Evolutionary conservation across 441 rosid species (phyloP), one percentile per base, ranked within the genome.

Genomic region (Kokia cookei): DNA sequence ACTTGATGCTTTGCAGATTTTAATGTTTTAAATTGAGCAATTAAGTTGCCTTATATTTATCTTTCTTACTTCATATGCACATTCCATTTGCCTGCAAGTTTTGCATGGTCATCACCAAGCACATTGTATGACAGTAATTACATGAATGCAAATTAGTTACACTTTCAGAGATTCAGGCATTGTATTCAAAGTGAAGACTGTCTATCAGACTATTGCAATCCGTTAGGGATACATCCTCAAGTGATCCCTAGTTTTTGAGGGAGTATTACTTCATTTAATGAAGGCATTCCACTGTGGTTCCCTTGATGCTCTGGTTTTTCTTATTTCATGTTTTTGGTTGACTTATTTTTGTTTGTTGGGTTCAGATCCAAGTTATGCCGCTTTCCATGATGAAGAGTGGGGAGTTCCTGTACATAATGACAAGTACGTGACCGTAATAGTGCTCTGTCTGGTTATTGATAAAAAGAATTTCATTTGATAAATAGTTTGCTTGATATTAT

Each of bases 331-430:
- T 78, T 74, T 69, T 65, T 54, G 72, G 57, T 82, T 82, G 76
- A 84, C 59, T 24, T 10, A 2, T 65, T 80, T 65, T 62, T 71
- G 35, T 78, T 57, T 73, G 67, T 66, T 80, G 65, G 60, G 72
- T 71, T 65, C 83, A 93, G 98, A 91, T 76, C 89, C 92, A 3
- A 79, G 80, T 54, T 88, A 90, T 80, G 84, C 80, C 45, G 82
- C 88, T 68, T 93, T 93, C 83, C 97, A 93, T 64, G 96, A 93
- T 76, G 96, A 93, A 85, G 98, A 93, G 85, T 93, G 96, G 97
- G 98, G 98, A 64, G 86, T 90, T 78, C 93, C 91, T 14, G 85
- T 88, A 19, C 94, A 92, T 62, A 89, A 92, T 76, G 92, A 85
- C 85, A 93, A 82, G 90, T 86, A 84, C 17, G 90, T 78, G 51